Evolutionary conservation across 305 asterid species (phyloP).

Genomic region (Nicotiana rustica): DNA sequence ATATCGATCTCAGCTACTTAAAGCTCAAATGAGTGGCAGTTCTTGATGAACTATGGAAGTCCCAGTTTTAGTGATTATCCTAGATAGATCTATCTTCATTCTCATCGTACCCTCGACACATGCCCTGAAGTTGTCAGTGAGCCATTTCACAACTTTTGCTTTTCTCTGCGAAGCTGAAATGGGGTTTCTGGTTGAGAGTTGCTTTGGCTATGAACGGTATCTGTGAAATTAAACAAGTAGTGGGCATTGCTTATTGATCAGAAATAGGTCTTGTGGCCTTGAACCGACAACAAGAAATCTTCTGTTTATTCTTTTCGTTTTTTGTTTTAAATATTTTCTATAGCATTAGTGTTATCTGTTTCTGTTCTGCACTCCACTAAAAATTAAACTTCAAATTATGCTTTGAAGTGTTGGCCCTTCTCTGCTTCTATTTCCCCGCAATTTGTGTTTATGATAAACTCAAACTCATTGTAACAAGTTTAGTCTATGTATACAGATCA

Average conservation of each 20-base stretch:
- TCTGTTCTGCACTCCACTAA: background rate
- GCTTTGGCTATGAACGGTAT: no score
- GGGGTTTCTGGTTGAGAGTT: no score
- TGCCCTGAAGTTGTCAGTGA: background rate
- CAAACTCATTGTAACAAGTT: background rate
- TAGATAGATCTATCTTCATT: background rate
- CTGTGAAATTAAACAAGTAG: no score
- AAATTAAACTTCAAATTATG: background rate
- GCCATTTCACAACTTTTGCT: background rate
- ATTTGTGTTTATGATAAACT: background rate
- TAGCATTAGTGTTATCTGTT: no score
- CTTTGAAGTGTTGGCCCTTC: background rate
- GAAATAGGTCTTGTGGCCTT: no score
- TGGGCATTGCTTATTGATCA: no score
- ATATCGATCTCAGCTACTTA: conserved; percentile 40
- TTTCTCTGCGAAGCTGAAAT: background rate
- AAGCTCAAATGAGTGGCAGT: conserved; percentile 33
- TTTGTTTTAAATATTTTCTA: no score
- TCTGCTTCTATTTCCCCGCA: background rate
- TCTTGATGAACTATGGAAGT: background rate
- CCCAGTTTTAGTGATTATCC: background rate
- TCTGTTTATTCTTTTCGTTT: no score
- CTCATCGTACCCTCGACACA: background rate
- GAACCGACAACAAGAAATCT: no score
- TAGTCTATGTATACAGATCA: background rate